These are phyloP conservation scores for Grosmannia serpens DNA, from an alignment of 2,329 filamentous ascomycete species.

Conservation along the genomic window DNA sequence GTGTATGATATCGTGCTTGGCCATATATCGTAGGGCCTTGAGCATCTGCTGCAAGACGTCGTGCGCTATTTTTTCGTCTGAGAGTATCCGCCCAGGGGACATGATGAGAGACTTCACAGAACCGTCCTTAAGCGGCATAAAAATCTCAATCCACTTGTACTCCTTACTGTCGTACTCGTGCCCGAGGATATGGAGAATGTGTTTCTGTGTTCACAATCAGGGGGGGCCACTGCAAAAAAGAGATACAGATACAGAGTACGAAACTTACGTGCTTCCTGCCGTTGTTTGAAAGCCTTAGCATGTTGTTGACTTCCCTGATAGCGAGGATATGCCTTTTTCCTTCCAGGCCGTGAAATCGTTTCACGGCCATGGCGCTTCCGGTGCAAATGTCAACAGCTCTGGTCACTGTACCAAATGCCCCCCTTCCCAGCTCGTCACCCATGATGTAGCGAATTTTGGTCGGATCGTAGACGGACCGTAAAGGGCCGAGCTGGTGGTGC, in stretches of 20 bases:
- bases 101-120: slow-evolving; percentile 4
- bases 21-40: slow-evolving; percentile 13
- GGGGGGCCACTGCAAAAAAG: not conserved
- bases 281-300: slow-evolving; percentile 11
- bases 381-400: slow-evolving; percentile 14
- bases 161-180: slow-evolving; percentile 4
- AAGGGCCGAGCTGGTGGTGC: not conserved
- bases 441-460: slow-evolving; percentile 13
- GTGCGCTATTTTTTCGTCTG: not conserved
- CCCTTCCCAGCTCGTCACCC: slow-evolving; percentile 14
- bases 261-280: slow-evolving; percentile 6
- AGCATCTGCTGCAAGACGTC: slow-evolving; percentile 13
- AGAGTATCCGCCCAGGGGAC: not conserved
- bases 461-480: not conserved
- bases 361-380: slow-evolving; percentile 18
- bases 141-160: slow-evolving; percentile 10
- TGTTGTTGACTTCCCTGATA: slow-evolving; percentile 16
- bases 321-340: slow-evolving; percentile 16
- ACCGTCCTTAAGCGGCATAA: slow-evolving; percentile 11
- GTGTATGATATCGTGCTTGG: slow-evolving; percentile 65
- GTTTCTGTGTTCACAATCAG: slow-evolving; percentile 2
- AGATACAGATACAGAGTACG: not conserved
- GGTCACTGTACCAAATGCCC: slow-evolving; percentile 16
- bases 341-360: slow-evolving; percentile 16
- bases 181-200: slow-evolving; percentile 12